Evolutionary conservation across 176 grass and related monocot genomes (phyloP).

Genomic region (Lolium rigidum): DNA sequence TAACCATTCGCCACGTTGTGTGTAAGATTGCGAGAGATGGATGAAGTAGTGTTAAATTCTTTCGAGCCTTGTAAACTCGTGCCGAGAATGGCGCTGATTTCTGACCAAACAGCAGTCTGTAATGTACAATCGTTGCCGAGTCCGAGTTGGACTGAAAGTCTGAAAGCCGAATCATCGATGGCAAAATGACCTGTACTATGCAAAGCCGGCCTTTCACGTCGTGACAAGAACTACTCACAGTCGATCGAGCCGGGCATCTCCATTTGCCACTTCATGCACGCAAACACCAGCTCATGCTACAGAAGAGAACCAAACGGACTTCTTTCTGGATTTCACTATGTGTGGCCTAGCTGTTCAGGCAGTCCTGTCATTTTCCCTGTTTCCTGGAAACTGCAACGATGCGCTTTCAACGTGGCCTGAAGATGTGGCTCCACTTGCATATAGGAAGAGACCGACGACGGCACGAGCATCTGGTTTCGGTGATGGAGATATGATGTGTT

Average conservation of each 20-base stretch:
- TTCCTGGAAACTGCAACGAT: background rate
- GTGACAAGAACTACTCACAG: background rate
- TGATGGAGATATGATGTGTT: slow-evolving; percentile 17
- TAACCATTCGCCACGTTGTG: no score
- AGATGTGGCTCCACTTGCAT: slow-evolving; percentile 11
- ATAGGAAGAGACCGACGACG: background rate
- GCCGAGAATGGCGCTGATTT: no score
- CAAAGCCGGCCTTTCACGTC: background rate
- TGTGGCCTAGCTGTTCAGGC: background rate
- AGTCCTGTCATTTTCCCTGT: background rate
- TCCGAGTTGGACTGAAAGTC: no score
- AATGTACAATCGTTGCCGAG: background rate
- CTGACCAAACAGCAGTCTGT: no score
- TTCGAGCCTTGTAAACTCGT: no score
- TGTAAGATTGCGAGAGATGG: background rate
- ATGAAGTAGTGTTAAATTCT: background rate
- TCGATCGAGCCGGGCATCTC: background rate
- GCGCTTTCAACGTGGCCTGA: slow-evolving; percentile 19
- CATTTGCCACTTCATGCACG: background rate
- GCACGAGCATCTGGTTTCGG: background rate
- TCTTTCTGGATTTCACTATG: background rate
- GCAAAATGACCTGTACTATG: background rate
- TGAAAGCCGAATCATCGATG: background rate
- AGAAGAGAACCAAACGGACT: background rate
- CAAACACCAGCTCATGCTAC: background rate